These are phyloP conservation scores for Dillenia suffruticosa DNA, from an alignment of 164 flowering plant species.

Conservation along the genomic window DNA sequence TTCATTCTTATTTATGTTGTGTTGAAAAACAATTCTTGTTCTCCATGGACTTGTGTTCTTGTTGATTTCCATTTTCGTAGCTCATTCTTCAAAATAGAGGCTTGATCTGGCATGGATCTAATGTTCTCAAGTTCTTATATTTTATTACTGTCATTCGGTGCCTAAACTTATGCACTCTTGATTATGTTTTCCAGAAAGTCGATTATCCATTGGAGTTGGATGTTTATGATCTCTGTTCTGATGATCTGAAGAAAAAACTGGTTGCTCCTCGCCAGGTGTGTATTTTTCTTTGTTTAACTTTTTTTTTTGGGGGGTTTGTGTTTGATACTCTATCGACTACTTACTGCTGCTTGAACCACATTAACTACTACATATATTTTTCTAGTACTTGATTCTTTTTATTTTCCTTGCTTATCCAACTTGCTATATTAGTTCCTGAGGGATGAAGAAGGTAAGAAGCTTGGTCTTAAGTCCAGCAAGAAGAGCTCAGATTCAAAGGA, in stretches of 20 bases:
- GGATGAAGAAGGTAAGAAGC: conserved; percentile 81
- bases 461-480: conserved; percentile 58
- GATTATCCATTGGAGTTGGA: conserved; percentile 96
- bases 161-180: neutral
- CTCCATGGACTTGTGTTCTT: too few species aligned
- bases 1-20: too few species aligned
- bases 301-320: neutral
- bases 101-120: too few species aligned
- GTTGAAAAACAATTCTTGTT: too few species aligned
- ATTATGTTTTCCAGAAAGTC: conserved; percentile 64
- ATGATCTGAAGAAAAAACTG: conserved; percentile 67
- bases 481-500: conserved; percentile 49
- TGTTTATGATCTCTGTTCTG: conserved; percentile 87
- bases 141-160: too few species aligned
- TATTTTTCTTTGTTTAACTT: neutral
- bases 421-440: conserved; percentile 43
- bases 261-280: conserved; percentile 85
- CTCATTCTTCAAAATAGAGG: too few species aligned
- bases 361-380: neutral
- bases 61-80: too few species aligned
- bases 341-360: neutral
- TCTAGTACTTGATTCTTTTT: neutral
- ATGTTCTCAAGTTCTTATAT: too few species aligned
- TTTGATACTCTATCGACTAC: neutral
- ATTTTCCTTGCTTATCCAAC: neutral